phyloP scores from a whole-genome alignment of 202 grass and related monocot species.

The Musa balbisiana region DNA sequence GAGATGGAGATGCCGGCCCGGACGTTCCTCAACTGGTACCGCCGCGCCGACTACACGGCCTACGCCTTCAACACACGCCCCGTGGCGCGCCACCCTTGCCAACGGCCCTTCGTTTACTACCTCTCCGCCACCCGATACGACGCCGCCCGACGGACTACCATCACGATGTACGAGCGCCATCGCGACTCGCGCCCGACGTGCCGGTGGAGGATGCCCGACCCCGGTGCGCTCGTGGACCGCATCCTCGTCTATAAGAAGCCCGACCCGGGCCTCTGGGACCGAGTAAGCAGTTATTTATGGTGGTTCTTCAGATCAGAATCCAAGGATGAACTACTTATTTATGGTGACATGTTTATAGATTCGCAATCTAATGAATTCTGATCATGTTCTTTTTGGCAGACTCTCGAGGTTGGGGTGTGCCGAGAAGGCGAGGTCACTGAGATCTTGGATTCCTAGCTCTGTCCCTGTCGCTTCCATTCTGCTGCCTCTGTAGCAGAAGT shows the following conservation, averaged over 20 bases:
- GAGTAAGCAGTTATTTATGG: background rate
- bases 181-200: background rate
- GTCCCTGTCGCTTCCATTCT: background rate
- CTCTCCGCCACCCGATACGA: constrained; percentile 10
- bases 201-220: constrained; percentile 13
- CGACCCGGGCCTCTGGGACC: constrained; percentile 6
- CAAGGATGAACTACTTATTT: background rate
- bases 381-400: background rate
- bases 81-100: constrained; percentile 3
- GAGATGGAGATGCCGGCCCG: constrained; percentile 9
- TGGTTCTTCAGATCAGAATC: too few species aligned
- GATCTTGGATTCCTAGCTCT: background rate
- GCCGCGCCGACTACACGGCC: constrained; percentile 17
- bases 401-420: background rate
- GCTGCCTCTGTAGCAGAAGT: background rate
- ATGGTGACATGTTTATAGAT: background rate
- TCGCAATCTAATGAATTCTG: background rate
- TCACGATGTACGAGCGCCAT: constrained; percentile 1
- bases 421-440: background rate
- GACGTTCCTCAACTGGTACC: constrained; percentile 24
- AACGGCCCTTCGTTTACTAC: constrained; percentile 16
- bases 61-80: constrained; percentile 16
- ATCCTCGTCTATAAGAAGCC: constrained; percentile 10
- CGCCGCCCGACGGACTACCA: background rate
- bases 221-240: constrained; percentile 1